Evolutionary conservation across 352 stramenopile species (phyloP), one percentile per base, ranked within the genome.

Genomic region (Globisporangium canariense): DNA sequence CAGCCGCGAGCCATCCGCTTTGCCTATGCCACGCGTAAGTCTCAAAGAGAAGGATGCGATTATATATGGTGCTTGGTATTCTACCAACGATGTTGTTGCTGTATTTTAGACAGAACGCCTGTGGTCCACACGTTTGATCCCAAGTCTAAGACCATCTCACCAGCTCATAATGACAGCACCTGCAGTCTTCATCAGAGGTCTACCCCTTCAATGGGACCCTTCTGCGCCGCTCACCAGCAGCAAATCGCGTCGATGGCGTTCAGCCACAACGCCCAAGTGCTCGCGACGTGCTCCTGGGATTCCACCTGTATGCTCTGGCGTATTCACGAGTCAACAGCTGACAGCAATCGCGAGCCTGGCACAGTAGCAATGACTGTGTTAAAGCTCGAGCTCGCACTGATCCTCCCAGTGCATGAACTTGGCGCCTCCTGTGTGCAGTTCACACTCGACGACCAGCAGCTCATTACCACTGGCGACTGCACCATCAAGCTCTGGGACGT

Each of bases 281-380:
- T 90, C 6, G 81, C 71, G 3, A 88, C 81, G 0, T 69, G 70
- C 20, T 88, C 79, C 8, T 85, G 74, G 65, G 81, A 90, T 51
- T 90, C 81, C 1, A 86, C 75, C 1, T 89, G 79, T 18, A 83
- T 88, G 55, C 32, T 89, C 9, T 90, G 79, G 79, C 61, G 66
- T 57, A 54, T 88, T 9, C 25, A 30, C 0, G 2, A 30, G 4
- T 32, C 18, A 18, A 1, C 28, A 30, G 7, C 8, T 40, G 16
- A 14, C 32, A 8, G 32, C 4, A 36, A 36, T 8, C 7, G 32
- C 32, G 32, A 36, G 32, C 32, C 32, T 11, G 8, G 14, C n/a
- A 16, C 30, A 14, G 10, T 25, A 47, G 18, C 14, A 20, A 18
- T 10, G 43, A n/a, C 25, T 3, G 13, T n/a, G 6, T 18, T 64